Evolutionary conservation across 2,329 filamentous ascomycete genomes (phyloP).

Genomic region (Phaeoacremonium minimum): DNA sequence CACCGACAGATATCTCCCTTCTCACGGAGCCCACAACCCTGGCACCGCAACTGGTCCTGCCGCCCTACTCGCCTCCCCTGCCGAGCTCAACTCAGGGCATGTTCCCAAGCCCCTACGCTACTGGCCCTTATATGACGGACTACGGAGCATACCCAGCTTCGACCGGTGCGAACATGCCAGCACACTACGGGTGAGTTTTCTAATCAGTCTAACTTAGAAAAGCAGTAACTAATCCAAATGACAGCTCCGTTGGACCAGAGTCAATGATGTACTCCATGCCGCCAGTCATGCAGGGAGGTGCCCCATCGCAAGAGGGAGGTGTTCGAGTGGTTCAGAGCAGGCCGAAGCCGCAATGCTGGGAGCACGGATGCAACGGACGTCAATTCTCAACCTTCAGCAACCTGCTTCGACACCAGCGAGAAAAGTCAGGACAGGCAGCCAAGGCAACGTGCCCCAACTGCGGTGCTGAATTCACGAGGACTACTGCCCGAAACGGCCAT

Average conservation of each 20-base stretch:
- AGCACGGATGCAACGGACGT: slow-evolving; percentile 92
- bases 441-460: slow-evolving; percentile 90
- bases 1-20: slow-evolving; percentile 44
- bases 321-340: slow-evolving; percentile 70
- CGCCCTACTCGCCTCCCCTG: slow-evolving; percentile 45
- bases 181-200: slow-evolving; percentile 23
- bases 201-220: slow-evolving; percentile 9
- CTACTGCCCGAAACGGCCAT: slow-evolving; percentile 83
- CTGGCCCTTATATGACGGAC: slow-evolving; percentile 23
- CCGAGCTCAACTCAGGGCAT: slow-evolving; percentile 31
- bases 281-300: slow-evolving; percentile 14
- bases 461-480: slow-evolving; percentile 88
- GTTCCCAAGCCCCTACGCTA: slow-evolving; percentile 26
- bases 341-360: slow-evolving; percentile 95
- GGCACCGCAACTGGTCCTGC: slow-evolving; percentile 37
- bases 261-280: slow-evolving; percentile 24
- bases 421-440: slow-evolving; percentile 86
- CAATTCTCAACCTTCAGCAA: slow-evolving; percentile 98
- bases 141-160: slow-evolving; percentile 20
- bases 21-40: slow-evolving; percentile 43
- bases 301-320: slow-evolving; percentile 34
- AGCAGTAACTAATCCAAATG: slow-evolving; percentile 5
- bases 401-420: slow-evolving; percentile 83
- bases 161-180: slow-evolving; percentile 18
- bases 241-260: slow-evolving; percentile 13